phyloP scores from a whole-genome alignment of 2,329 filamentous ascomycete species.

The Grosmannia huntii region DNA sequence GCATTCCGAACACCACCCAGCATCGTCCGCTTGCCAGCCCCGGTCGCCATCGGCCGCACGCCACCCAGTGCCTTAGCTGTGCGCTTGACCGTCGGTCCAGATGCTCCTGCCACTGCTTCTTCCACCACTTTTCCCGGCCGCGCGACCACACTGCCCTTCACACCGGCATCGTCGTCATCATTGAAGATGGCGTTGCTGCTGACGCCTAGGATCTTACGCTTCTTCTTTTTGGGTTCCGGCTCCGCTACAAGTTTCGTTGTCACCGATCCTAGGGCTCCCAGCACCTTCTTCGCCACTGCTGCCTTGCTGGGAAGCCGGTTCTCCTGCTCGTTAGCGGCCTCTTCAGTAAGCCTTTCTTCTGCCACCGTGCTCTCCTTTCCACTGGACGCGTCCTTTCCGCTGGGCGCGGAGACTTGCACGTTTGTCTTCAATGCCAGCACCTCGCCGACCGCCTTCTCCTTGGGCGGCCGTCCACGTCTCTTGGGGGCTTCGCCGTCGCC shows the following conservation, averaged over 20 bases:
- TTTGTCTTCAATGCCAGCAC: conserved; percentile 33
- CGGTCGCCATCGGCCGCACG: conserved; percentile 13
- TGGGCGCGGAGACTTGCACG: conserved; percentile 11
- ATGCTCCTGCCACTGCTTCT: conserved; percentile 27
- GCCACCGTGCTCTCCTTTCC: conserved; percentile 13
- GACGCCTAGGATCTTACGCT: conserved; percentile 55
- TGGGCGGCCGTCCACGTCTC: conserved; percentile 29
- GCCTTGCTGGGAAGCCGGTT: conserved; percentile 18
- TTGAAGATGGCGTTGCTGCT: conserved; percentile 58
- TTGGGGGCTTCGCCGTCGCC: conserved; percentile 18
- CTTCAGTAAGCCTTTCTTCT: conserved; percentile 23
- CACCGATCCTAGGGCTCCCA: conserved; percentile 5
- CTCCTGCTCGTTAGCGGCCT: conserved; percentile 17
- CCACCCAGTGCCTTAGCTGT: conserved; percentile 11
- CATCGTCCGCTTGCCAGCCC: conserved; percentile 17
- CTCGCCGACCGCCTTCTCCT: conserved; percentile 31
- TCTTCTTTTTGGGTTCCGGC: conserved; percentile 47
- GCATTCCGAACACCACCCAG: conserved; percentile 26
- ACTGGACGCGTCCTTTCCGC: background rate
- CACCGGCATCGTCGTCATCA: conserved; percentile 44
- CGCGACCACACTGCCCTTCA: background rate
- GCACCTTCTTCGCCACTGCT: conserved; percentile 3
- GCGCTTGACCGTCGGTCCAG: conserved; percentile 12
- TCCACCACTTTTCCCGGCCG: background rate
- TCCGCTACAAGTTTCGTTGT: conserved; percentile 11